Evolutionary conservation across 2,329 filamentous ascomycete genomes (phyloP).

Genomic region (Cordyceps javanica): DNA sequence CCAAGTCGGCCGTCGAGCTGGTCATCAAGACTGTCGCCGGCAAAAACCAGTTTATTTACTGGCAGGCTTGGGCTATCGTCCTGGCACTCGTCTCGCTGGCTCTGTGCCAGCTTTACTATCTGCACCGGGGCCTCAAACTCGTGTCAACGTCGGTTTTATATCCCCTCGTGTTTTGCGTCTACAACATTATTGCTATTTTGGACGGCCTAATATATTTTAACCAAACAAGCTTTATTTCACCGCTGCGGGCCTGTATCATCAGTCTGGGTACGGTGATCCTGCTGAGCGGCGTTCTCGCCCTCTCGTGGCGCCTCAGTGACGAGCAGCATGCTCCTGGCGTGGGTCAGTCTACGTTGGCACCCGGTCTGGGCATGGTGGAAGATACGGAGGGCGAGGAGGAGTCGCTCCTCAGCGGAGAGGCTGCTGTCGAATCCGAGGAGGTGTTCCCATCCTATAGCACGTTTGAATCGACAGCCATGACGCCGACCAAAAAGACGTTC

Average conservation of each 20-base stretch:
- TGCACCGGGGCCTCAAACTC: constrained; percentile 88
- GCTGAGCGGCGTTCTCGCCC: constrained; percentile 77
- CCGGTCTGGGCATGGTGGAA: constrained; percentile 76
- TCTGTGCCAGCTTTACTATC: constrained; percentile 86
- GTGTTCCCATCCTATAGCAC: constrained; percentile 39
- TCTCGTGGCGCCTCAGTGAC: constrained; percentile 90
- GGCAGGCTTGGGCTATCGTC: constrained; percentile 91
- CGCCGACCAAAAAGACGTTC: constrained; percentile 40
- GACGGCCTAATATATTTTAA: constrained; percentile 96
- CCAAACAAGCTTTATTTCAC: constrained; percentile 73
- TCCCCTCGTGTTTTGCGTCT: constrained; percentile 95
- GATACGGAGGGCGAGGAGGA: constrained; percentile 58
- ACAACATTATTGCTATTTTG: constrained; percentile 97
- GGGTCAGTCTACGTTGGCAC: constrained; percentile 65
- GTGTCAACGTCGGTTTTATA: constrained; percentile 95
- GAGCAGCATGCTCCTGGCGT: constrained; percentile 57
- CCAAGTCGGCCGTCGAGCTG: constrained; percentile 93
- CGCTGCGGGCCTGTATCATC: constrained; percentile 73
- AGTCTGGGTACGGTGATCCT: constrained; percentile 81
- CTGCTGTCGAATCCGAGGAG: constrained; percentile 36
- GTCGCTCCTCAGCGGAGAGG: constrained; percentile 44
- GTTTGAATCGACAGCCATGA: constrained; percentile 36
- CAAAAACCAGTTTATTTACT: constrained; percentile 88
- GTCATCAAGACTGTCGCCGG: constrained; percentile 80
- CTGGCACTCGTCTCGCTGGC: constrained; percentile 74